phyloP scores from a whole-genome alignment of 2,329 filamentous ascomycete species.

The Onygena corvina region DNA sequence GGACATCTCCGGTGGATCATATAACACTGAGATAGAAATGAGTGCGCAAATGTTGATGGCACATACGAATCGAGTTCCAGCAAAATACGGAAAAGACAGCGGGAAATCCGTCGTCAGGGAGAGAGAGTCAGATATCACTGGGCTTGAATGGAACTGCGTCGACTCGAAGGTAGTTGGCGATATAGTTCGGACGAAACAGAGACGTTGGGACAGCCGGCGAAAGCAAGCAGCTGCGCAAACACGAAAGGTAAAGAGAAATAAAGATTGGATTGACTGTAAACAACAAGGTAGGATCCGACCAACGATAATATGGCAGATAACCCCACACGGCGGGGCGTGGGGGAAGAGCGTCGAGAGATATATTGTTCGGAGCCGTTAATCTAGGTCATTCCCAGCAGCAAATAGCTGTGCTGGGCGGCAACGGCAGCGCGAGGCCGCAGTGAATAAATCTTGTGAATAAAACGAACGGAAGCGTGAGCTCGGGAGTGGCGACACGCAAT shows the following conservation, averaged over 20 bases:
- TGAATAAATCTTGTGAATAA: background rate
- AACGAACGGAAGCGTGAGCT: slow-evolving; percentile 13
- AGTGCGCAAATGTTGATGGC: slow-evolving; percentile 3
- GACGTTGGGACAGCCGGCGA: background rate
- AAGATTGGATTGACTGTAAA: slow-evolving; percentile 4
- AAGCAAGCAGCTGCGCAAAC: background rate
- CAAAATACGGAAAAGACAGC: slow-evolving; percentile 9
- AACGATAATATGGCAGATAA: background rate
- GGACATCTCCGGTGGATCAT: slow-evolving; percentile 31
- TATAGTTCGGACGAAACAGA: background rate
- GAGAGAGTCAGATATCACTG: background rate
- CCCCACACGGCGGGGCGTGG: slow-evolving; percentile 4
- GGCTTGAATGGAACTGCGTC: background rate
- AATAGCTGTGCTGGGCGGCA: background rate
- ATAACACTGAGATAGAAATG: slow-evolving; percentile 4
- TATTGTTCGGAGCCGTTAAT: background rate
- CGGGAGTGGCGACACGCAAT: slow-evolving; percentile 5
- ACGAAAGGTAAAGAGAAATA: slow-evolving; percentile 3
- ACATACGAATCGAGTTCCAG: background rate
- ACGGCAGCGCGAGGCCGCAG: background rate
- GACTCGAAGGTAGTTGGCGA: slow-evolving; percentile 1
- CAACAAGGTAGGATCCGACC: background rate
- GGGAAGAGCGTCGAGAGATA: background rate
- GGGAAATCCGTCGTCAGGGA: background rate
- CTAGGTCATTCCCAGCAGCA: background rate